Conservation (phyloP, 805 yeast genomes). For the Wickerhamomyces chambardii region DNA sequence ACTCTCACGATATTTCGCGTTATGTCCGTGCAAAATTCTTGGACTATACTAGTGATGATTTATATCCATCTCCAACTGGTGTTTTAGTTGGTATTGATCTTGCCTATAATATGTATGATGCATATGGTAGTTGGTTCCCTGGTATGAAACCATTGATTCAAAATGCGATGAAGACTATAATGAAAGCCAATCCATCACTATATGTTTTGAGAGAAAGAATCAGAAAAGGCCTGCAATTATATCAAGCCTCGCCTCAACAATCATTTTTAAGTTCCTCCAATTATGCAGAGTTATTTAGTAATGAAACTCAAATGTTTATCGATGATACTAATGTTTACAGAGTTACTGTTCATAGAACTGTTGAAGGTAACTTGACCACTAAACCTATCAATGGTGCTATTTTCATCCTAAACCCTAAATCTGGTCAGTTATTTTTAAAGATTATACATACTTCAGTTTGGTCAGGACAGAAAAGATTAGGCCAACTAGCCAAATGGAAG, state of each 20-base stretch:
- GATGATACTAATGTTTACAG: slow-evolving; percentile 95
- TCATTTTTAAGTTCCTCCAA: slow-evolving; percentile 84
- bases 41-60: slow-evolving; percentile 85
- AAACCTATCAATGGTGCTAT: slow-evolving; percentile 92
- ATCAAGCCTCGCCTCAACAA: slow-evolving; percentile 90
- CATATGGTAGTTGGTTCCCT: slow-evolving; percentile 97
- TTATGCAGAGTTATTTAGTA: slow-evolving; percentile 81
- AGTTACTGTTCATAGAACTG: slow-evolving; percentile 83
- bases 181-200: slow-evolving; percentile 92
- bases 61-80: slow-evolving; percentile 93
- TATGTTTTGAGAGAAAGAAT: slow-evolving; percentile 89
- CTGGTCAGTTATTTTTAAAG: slow-evolving; percentile 85
- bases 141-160: slow-evolving; percentile 87
- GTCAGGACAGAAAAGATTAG: slow-evolving; percentile 93
- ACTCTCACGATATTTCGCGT: slow-evolving; percentile 92
- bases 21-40: slow-evolving; percentile 88
- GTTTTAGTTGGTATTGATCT: slow-evolving; percentile 83
- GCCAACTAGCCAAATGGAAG: slow-evolving; percentile 95
- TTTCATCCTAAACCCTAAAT: slow-evolving; percentile 80
- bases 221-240: slow-evolving; percentile 86
- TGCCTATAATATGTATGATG: slow-evolving; percentile 93
- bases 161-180: slow-evolving; percentile 85
- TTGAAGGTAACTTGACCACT: slow-evolving; percentile 87
- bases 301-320: slow-evolving; percentile 75
- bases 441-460: slow-evolving; percentile 91